phyloP scores from a whole-genome alignment of 2,329 filamentous ascomycete species.

The Metarhizium sp. region DNA sequence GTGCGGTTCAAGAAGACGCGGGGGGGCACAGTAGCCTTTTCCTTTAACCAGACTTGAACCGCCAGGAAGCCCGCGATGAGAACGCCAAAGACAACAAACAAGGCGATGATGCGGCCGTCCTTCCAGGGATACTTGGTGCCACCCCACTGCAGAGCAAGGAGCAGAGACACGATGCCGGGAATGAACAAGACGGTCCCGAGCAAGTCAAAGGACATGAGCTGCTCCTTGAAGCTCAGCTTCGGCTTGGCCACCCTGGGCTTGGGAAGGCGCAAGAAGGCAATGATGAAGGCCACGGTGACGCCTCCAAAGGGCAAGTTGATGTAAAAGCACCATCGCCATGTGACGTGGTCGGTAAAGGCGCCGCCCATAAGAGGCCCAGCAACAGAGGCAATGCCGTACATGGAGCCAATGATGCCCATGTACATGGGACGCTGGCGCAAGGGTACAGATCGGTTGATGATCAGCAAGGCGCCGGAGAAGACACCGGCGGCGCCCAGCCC shows the following conservation, averaged over 20 bases:
- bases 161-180: conserved; percentile 32
- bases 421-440: conserved; percentile 23
- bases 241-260: conserved; percentile 8
- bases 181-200: conserved; percentile 22
- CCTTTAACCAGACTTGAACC: conserved; percentile 23
- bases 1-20: conserved; percentile 9
- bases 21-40: conserved; percentile 6
- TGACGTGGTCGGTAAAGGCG: conserved; percentile 24
- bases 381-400: conserved; percentile 36
- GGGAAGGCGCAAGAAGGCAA: conserved; percentile 11
- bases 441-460: conserved; percentile 30
- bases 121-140: conserved; percentile 24
- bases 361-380: conserved; percentile 25
- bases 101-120: conserved; percentile 6
- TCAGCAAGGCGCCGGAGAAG: conserved; percentile 33
- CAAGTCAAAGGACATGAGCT: conserved; percentile 9
- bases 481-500: conserved; percentile 34
- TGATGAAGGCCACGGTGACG: conserved; percentile 22
- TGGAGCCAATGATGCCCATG: conserved; percentile 26
- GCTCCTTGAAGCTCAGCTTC: conserved; percentile 5
- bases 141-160: conserved; percentile 43
- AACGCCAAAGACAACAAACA: conserved; percentile 6
- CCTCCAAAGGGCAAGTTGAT: conserved; percentile 30
- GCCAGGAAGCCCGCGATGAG: conserved; percentile 17
- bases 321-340: conserved; percentile 32